phyloP scores from a whole-genome alignment of 345 rosid species.

The Gossypium australe region DNA sequence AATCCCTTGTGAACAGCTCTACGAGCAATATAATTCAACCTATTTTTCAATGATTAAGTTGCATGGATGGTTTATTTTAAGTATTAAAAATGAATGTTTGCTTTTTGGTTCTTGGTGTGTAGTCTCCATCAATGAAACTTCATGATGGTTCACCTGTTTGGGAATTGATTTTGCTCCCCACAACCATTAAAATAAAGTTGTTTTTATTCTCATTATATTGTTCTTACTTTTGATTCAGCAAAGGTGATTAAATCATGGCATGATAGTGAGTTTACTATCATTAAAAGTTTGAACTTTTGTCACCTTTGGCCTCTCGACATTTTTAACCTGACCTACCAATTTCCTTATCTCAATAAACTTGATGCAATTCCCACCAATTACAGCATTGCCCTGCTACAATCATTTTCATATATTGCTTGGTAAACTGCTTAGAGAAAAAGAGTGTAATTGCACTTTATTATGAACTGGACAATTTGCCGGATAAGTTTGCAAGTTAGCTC shows the following conservation, averaged over 20 bases:
- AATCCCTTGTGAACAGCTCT: not conserved
- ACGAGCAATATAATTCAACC: not conserved
- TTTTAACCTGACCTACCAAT: conserved; percentile 47
- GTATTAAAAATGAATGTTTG: conserved; percentile 9
- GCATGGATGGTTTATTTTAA: not conserved
- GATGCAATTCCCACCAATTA: conserved; percentile 10
- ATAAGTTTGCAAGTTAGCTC: not conserved
- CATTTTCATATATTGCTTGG: not conserved
- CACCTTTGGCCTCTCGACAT: conserved; percentile 22
- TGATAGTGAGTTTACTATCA: conserved; percentile 77
- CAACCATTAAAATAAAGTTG: conserved; percentile 49
- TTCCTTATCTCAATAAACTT: conserved; percentile 21
- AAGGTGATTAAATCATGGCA: conserved; percentile 67
- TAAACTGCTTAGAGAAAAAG: not conserved
- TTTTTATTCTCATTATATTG: conserved; percentile 59
- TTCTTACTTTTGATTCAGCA: conserved; percentile 60
- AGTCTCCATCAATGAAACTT: conserved; percentile 47
- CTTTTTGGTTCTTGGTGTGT: conserved; percentile 37
- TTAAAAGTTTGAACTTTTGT: conserved; percentile 56
- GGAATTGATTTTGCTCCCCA: conserved; percentile 92
- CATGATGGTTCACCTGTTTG: conserved; percentile 73
- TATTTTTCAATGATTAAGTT: not conserved
- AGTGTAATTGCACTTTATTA: not conserved
- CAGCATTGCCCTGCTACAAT: not conserved
- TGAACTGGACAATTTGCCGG: not conserved